Evolutionary conservation across 805 yeast species (phyloP).

Genomic region (Lipomyces chichibuensis): DNA sequence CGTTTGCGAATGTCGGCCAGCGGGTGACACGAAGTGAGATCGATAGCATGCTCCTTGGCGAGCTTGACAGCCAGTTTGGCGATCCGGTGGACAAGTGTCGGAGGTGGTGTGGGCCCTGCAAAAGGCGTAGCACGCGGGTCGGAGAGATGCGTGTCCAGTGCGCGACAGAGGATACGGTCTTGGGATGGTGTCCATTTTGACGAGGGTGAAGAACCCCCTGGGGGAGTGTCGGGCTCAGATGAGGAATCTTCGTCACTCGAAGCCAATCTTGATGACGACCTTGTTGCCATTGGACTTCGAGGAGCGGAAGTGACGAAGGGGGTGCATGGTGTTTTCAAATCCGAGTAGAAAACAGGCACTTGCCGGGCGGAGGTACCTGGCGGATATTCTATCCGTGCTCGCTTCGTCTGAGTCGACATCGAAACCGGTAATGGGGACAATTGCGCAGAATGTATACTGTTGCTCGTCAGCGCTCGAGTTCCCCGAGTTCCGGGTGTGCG

Average conservation of each 20-base stretch:
- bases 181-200: conserved; percentile 9
- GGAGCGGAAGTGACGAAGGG: background rate
- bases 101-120: conserved; percentile 24
- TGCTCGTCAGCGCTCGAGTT: background rate
- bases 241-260: background rate
- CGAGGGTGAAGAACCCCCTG: background rate
- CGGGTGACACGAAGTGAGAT: conserved; percentile 1
- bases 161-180: conserved; percentile 17
- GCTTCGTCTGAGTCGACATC: conserved; percentile 3
- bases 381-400: conserved; percentile 7
- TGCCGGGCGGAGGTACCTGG: conserved; percentile 20
- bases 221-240: conserved; percentile 22
- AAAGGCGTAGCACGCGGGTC: conserved; percentile 30
- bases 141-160: conserved; percentile 20
- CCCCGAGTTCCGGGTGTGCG: conserved; percentile 5
- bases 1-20: conserved; percentile 14
- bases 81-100: conserved; percentile 18
- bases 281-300: background rate
- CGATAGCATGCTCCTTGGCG: background rate
- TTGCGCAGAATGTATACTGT: background rate
- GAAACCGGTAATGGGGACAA: background rate
- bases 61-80: conserved; percentile 16
- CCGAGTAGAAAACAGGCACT: background rate
- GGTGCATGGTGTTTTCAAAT: conserved; percentile 8
- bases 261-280: background rate